Conservation (phyloP, 2,329 filamentous ascomycete species). For the Acrocalymma vagum region DNA sequence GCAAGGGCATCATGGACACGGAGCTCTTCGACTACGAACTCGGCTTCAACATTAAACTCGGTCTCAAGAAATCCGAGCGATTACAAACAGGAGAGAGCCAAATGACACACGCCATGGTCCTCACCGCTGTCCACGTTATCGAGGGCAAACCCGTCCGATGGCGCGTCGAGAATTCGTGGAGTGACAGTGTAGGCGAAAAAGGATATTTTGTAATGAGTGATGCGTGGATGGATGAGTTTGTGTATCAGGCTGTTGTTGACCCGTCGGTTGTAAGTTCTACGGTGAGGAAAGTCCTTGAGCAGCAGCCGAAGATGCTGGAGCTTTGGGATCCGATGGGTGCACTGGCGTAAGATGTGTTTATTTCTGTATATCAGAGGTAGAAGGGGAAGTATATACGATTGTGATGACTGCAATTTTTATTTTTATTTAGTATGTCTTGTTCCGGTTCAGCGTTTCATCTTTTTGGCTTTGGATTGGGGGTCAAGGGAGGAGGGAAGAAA, state of each 20-base stretch:
- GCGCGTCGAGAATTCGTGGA: slow-evolving; percentile 91
- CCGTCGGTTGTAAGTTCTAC: slow-evolving; percentile 67
- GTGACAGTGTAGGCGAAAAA: slow-evolving; percentile 71
- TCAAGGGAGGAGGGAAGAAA: no score
- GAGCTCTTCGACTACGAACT: slow-evolving; percentile 80
- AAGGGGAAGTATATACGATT: no score
- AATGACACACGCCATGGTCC: slow-evolving; percentile 94
- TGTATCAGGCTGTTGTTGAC: slow-evolving; percentile 87
- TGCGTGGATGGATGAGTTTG: slow-evolving; percentile 70
- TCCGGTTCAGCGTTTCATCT: no score
- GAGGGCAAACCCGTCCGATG: slow-evolving; percentile 75
- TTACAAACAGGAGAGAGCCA: slow-evolving; percentile 76
- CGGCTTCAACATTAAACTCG: slow-evolving; percentile 80
- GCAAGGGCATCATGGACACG: slow-evolving; percentile 80
- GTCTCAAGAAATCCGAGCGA: slow-evolving; percentile 78
- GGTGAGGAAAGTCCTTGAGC: slow-evolving; percentile 73
- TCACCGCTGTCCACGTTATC: slow-evolving; percentile 83
- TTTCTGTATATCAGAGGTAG: no score
- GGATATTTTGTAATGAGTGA: slow-evolving; percentile 94
- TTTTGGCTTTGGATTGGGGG: no score
- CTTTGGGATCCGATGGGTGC: slow-evolving; percentile 85
- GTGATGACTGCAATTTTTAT: no score
- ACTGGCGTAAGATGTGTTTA: slow-evolving; percentile 57
- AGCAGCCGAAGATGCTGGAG: slow-evolving; percentile 69
- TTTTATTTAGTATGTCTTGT: no score